Percentiles rank a stretch among this genome's conserved stretches.
Evolutionary conservation across 257 asterid species (phyloP).

Genomic region (Thymus quinquecostatus): DNA sequence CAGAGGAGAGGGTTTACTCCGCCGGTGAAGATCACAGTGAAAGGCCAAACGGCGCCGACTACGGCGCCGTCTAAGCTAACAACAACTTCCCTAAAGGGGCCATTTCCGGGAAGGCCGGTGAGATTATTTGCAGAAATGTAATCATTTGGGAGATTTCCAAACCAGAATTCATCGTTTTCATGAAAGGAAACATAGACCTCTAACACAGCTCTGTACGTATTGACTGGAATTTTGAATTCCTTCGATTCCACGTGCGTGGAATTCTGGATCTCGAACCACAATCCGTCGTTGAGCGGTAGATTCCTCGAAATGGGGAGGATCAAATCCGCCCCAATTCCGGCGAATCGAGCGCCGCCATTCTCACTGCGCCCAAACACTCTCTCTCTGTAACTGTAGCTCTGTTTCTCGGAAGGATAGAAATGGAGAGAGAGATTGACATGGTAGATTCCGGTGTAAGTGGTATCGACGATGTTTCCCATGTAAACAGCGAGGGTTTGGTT

Average conservation of each 20-base stretch:
- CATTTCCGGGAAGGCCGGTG: slow-evolving; percentile 53
- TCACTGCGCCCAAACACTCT: background rate
- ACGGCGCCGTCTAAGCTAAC: slow-evolving; percentile 50
- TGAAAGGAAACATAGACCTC: slow-evolving; percentile 83
- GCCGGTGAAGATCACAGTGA: slow-evolving; percentile 75
- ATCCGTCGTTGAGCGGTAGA: slow-evolving; percentile 67
- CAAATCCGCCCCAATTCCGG: slow-evolving; percentile 54
- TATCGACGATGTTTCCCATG: slow-evolving; percentile 63
- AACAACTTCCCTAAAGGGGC: slow-evolving; percentile 77
- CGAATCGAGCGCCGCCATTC: slow-evolving; percentile 9
- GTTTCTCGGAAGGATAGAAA: slow-evolving; percentile 57
- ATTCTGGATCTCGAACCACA: slow-evolving; percentile 74
- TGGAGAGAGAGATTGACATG: slow-evolving; percentile 63
- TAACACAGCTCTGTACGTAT: slow-evolving; percentile 62
- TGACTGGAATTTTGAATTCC: slow-evolving; percentile 58
- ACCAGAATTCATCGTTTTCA: slow-evolving; percentile 87
- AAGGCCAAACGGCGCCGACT: slow-evolving; percentile 79
- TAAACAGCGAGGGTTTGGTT: slow-evolving; percentile 65
- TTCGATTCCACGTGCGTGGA: slow-evolving; percentile 47
- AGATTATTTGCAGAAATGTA: slow-evolving; percentile 50
- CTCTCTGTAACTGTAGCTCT: background rate
- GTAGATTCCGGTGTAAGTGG: slow-evolving; percentile 74
- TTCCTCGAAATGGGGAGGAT: slow-evolving; percentile 67
- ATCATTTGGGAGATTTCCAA: slow-evolving; percentile 61
- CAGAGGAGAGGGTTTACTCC: slow-evolving; percentile 79